Base-by-base conservation (phyloP, 2,329 filamentous ascomycete species). In the Magnaporthiopsis poae region DNA sequence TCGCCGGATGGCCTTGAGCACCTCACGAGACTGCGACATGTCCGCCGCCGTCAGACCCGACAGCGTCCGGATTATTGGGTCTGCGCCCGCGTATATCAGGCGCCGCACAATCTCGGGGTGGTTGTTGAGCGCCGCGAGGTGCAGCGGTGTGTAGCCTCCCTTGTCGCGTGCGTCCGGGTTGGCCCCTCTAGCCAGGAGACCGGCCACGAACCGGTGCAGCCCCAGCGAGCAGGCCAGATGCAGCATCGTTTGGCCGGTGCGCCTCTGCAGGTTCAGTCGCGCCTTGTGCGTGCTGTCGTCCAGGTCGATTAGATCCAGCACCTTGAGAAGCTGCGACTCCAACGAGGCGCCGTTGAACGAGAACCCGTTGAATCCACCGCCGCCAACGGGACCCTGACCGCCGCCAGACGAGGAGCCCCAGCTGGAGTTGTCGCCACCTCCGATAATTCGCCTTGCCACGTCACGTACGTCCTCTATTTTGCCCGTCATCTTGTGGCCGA, bases 121-220 rank as follows among this genome's bases (percentile, higher is more conserved):
- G 69, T 88, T 86, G 75, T 90, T 88, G 73, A 96, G 84, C 33
- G 90, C 88, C 27, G 92, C 91, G 73, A 94, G 85, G 75, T 96
- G 91, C 79, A 96, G 83, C 18, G 92, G 87, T 5, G 90, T 92
- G 76, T 91, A 94, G 29, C 91, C 91, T 64, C 89, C 89, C 69
- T 87, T 89, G 74, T 96, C 92, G 66, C 87, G 84, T 56, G 87
- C 80, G 72, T 94, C 88, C 0, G 89, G 86, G 72, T 90, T 89
- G 27, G 90, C 91, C n/a, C 91, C 90, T 69, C 90, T 85, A 12
- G 88, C 89, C 27, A 96, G 80, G 33, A 96, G 82, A 36, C 88
- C 90, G 15, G 90, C 90, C 64, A 90, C 90, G 69, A 96, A 89
- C 62, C 90, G 85, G 69, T 88, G 85, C 70, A 92, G 84, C 7